phyloP scores from a whole-genome alignment of 78 protist genomes.

The Guillardia theta region DNA sequence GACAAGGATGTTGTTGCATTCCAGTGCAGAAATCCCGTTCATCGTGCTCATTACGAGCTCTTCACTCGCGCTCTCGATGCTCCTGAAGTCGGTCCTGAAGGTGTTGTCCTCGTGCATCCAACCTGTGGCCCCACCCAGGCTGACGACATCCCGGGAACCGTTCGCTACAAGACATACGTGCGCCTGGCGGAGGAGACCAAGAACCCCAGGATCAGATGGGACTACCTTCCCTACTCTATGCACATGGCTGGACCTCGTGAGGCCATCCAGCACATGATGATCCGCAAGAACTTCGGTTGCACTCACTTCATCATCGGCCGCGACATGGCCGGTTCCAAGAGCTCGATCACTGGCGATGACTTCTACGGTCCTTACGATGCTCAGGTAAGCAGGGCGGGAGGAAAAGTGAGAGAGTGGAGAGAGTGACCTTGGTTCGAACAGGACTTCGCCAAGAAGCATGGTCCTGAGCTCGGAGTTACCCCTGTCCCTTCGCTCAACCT shows the following conservation, averaged over 20 bases:
- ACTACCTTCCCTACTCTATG: slow-evolving; percentile 71
- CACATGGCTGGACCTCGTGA: slow-evolving; percentile 92
- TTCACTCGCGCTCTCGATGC: slow-evolving; percentile 68
- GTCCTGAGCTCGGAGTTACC: slow-evolving; percentile 71
- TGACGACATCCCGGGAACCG: slow-evolving; percentile 86
- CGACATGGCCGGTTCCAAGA: slow-evolving; percentile 90
- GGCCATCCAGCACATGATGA: slow-evolving; percentile 91
- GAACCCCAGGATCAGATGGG: slow-evolving; percentile 43
- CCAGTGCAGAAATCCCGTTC: slow-evolving; percentile 94
- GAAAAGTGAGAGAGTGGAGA: slow-evolving; percentile 41
- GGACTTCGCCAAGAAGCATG: slow-evolving; percentile 71
- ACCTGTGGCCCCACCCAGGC: slow-evolving; percentile 90
- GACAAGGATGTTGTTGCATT: slow-evolving; percentile 77
- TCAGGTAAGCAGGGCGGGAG: not conserved
- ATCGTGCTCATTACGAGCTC: slow-evolving; percentile 85
- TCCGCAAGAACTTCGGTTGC: slow-evolving; percentile 92
- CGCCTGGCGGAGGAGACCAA: slow-evolving; percentile 50
- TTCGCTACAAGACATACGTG: slow-evolving; percentile 83
- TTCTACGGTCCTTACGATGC: slow-evolving; percentile 74
- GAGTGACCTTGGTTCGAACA: too few species aligned
- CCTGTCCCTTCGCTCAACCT: slow-evolving; percentile 85
- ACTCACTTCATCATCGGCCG: slow-evolving; percentile 94
- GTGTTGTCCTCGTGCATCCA: slow-evolving; percentile 86
- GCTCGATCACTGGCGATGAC: slow-evolving; percentile 62
- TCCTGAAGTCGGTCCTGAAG: slow-evolving; percentile 51